A percentile compares a stretch with the other conserved stretches of the same genome.
Evolutionary conservation across 306 rosid genomes (phyloP).

Genomic region (Quercus engelmannii): DNA sequence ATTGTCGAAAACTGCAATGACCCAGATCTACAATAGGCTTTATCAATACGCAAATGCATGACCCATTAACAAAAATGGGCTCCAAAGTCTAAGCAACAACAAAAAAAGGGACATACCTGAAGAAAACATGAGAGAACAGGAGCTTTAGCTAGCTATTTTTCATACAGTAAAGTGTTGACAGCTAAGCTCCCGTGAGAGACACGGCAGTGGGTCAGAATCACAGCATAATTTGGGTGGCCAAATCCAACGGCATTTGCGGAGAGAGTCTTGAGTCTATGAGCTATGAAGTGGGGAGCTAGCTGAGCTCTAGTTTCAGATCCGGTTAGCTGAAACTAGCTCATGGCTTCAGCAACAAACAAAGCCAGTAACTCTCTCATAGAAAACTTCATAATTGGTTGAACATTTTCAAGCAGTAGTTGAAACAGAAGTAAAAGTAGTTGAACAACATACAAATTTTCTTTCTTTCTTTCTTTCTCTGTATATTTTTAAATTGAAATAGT

Average conservation of each 20-base stretch:
- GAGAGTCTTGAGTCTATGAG: conserved; percentile 1
- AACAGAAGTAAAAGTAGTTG: too few species aligned
- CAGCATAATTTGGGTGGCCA: not conserved
- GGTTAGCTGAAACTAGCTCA: conserved; percentile 11
- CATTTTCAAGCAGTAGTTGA: too few species aligned
- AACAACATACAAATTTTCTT: too few species aligned
- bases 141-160: not conserved
- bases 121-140: conserved; percentile 1
- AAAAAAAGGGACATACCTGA: not conserved
- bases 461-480: too few species aligned
- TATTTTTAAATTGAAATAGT: not conserved
- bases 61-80: not conserved
- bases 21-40: conserved; percentile 53
- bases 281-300: not conserved
- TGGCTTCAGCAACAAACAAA: conserved; percentile 11
- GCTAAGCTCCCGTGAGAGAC: conserved; percentile 6
- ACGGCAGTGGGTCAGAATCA: too few species aligned
- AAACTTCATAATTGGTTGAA: too few species aligned
- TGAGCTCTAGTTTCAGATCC: conserved; percentile 11
- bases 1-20: conserved; percentile 8
- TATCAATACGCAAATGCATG: not conserved
- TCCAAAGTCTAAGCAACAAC: too few species aligned
- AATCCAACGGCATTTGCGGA: conserved; percentile 12
- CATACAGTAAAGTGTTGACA: not conserved
- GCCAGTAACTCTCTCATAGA: not conserved